Evolutionary conservation across 2,329 filamentous ascomycete genomes (phyloP).

Genomic region (Aspergillus tanneri): DNA sequence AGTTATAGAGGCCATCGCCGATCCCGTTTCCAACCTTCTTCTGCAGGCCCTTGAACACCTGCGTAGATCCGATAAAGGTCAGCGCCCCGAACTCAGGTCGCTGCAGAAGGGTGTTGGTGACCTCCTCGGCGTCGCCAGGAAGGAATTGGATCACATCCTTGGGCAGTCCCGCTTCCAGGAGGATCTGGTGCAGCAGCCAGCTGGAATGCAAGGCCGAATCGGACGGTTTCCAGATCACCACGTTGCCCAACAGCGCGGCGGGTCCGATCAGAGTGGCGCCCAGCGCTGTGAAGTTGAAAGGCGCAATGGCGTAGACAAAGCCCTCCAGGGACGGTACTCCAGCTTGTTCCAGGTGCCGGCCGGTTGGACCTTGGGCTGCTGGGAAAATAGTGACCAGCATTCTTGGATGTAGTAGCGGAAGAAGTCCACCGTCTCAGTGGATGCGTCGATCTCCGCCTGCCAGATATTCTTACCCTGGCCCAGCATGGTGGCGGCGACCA

Average conservation of each 20-base stretch:
- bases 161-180: slow-evolving; percentile 85
- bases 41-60: slow-evolving; percentile 84
- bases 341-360: slow-evolving; percentile 53
- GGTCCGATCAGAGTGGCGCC: slow-evolving; percentile 82
- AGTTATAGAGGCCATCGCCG: slow-evolving; percentile 74
- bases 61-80: slow-evolving; percentile 90
- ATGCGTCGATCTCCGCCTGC: slow-evolving; percentile 97
- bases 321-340: slow-evolving; percentile 89
- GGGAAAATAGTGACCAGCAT: slow-evolving; percentile 81
- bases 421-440: slow-evolving; percentile 88
- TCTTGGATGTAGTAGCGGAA: slow-evolving; percentile 88
- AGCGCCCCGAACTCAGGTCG: slow-evolving; percentile 81
- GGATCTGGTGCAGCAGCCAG: slow-evolving; percentile 83
- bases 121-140: slow-evolving; percentile 78
- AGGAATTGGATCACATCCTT: slow-evolving; percentile 89
- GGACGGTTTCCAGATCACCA: slow-evolving; percentile 93
- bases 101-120: slow-evolving; percentile 72
- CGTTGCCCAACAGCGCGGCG: slow-evolving; percentile 86
- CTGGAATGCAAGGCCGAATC: slow-evolving; percentile 81
- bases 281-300: slow-evolving; percentile 97
- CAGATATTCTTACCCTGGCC: slow-evolving; percentile 97
- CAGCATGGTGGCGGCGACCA: slow-evolving; percentile 93
- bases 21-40: slow-evolving; percentile 79
- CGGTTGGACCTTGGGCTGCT: slow-evolving; percentile 79
- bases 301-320: slow-evolving; percentile 89